phyloP scores from a whole-genome alignment of 1,284 basidiomycete species.

The Papiliotrema laurentii region DNA sequence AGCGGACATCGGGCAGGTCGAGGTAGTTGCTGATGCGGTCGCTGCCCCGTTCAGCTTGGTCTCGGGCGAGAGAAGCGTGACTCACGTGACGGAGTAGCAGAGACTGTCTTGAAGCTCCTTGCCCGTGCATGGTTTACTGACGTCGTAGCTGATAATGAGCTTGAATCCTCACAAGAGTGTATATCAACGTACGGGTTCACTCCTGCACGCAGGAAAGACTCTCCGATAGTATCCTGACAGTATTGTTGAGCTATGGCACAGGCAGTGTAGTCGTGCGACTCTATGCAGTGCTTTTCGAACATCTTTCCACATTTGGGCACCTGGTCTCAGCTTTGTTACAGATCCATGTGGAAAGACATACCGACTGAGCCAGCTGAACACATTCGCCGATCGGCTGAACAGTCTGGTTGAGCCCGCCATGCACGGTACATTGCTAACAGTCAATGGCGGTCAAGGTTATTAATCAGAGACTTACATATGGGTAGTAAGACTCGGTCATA shows the following conservation, averaged over 20 bases:
- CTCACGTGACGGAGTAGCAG: slow-evolving; percentile 49
- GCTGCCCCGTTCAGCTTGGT: slow-evolving; percentile 10
- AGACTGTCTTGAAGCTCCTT: slow-evolving; percentile 43
- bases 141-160: slow-evolving; percentile 54
- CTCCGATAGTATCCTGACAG: slow-evolving; percentile 51
- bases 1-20: slow-evolving; percentile 55
- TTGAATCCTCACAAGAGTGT: neutral
- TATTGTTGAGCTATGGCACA: slow-evolving; percentile 62
- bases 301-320: slow-evolving; percentile 41
- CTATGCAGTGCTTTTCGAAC: slow-evolving; percentile 30
- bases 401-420: slow-evolving; percentile 36
- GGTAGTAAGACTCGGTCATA: slow-evolving; percentile 40
- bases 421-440: slow-evolving; percentile 37
- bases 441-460: neutral
- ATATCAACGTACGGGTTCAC: slow-evolving; percentile 36
- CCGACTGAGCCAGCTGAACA: slow-evolving; percentile 42
- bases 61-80: neutral
- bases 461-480: slow-evolving; percentile 36
- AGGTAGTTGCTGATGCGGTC: slow-evolving; percentile 54
- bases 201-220: slow-evolving; percentile 32
- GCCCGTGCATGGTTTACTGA: slow-evolving; percentile 58
- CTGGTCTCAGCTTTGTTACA: slow-evolving; percentile 7
- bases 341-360: slow-evolving; percentile 9
- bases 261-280: slow-evolving; percentile 54
- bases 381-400: slow-evolving; percentile 37